Evolutionary conservation across 1,284 basidiomycete genomes (phyloP).

Genomic region (Polyporus tsugae): DNA sequence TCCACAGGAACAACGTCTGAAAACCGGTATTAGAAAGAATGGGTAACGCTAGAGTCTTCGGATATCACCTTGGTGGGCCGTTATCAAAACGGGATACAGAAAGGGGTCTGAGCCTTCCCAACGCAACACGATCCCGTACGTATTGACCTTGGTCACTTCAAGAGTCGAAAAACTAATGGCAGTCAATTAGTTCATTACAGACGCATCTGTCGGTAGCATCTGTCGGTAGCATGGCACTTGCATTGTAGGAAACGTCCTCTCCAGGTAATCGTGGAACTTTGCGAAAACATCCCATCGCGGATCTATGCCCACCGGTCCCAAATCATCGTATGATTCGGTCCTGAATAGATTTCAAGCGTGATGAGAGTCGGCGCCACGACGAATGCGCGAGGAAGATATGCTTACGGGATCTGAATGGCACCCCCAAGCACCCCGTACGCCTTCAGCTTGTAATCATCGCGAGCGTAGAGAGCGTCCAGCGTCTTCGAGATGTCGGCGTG

Average conservation of each 20-base stretch:
- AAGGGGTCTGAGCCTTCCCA: slow-evolving; percentile 63
- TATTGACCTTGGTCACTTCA: slow-evolving; percentile 65
- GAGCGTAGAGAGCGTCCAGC: slow-evolving; percentile 15
- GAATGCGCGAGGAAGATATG: neutral
- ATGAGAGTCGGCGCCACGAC: neutral
- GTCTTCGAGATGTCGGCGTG: slow-evolving; percentile 11
- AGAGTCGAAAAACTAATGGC: slow-evolving; percentile 55
- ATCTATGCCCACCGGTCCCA: slow-evolving; percentile 47
- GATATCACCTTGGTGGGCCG: slow-evolving; percentile 66
- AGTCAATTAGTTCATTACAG: neutral
- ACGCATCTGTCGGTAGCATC: slow-evolving; percentile 21
- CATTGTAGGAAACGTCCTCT: slow-evolving; percentile 49
- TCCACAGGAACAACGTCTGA: slow-evolving; percentile 67
- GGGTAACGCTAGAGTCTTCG: neutral
- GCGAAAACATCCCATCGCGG: slow-evolving; percentile 52
- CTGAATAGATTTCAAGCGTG: slow-evolving; percentile 19
- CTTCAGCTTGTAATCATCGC: slow-evolving; percentile 23
- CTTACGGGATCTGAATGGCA: slow-evolving; percentile 37
- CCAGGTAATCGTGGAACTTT: slow-evolving; percentile 50
- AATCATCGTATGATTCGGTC: slow-evolving; percentile 41
- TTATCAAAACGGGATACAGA: slow-evolving; percentile 70
- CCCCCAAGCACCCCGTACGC: slow-evolving; percentile 32
- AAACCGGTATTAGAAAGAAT: slow-evolving; percentile 1
- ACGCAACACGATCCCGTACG: slow-evolving; percentile 69
- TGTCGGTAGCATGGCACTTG: slow-evolving; percentile 35